Evolutionary conservation across 345 rosid species (phyloP).

Genomic region (Salix viminalis): DNA sequence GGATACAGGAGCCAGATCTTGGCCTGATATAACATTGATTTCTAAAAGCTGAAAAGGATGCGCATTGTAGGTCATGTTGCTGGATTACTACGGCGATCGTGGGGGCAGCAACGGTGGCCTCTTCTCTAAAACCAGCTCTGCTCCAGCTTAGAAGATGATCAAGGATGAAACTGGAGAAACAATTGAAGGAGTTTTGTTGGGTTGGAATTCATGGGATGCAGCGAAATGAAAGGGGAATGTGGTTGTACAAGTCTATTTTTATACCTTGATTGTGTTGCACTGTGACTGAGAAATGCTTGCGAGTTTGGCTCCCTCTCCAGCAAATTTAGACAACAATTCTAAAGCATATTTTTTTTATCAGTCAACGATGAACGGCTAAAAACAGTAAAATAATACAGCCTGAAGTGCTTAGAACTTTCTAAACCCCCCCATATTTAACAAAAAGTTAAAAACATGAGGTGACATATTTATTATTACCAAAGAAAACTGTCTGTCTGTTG

Average conservation of each 20-base stretch:
- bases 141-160: not conserved
- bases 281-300: not conserved
- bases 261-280: not conserved
- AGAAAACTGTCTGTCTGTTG: no score
- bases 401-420: not conserved
- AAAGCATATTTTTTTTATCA: not conserved
- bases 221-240: not conserved
- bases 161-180: not conserved
- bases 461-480: not conserved
- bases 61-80: slow-evolving; percentile 13
- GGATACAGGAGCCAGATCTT: slow-evolving; percentile 63
- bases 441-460: not conserved
- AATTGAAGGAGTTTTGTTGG: not conserved
- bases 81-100: not conserved
- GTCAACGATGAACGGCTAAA: not conserved
- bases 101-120: not conserved
- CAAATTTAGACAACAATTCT: not conserved
- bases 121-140: not conserved
- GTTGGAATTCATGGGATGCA: not conserved
- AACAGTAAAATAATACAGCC: not conserved
- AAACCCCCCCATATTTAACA: not conserved
- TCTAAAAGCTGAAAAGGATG: slow-evolving; percentile 59
- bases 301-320: not conserved
- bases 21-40: slow-evolving; percentile 68
- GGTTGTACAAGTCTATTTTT: not conserved